A percentile compares a stretch with the other conserved stretches of the same genome.
These are phyloP conservation scores for Eutrema yunnanense DNA, from an alignment of 345 rosid genomes.

Conservation along the genomic window DNA sequence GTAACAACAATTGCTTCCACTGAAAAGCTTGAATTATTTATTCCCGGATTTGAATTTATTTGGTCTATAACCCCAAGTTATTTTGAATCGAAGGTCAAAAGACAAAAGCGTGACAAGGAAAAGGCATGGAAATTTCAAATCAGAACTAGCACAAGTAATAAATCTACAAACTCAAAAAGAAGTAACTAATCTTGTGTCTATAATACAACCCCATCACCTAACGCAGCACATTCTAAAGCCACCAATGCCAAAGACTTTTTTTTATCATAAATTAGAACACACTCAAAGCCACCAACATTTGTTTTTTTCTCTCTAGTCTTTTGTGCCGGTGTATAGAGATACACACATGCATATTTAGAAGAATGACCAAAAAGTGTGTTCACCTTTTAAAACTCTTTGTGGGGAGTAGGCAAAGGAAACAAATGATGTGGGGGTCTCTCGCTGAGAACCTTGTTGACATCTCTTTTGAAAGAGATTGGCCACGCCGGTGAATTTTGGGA, in stretches of 20 bases:
- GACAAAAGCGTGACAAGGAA: background rate
- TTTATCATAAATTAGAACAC: background rate
- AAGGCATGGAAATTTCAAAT: background rate
- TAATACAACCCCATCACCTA: constrained; percentile 6
- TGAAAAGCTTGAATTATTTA: background rate
- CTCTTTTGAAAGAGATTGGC: background rate
- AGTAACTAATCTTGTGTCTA: background rate
- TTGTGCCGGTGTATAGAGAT: background rate
- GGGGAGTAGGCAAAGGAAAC: too few species aligned
- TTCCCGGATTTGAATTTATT: background rate
- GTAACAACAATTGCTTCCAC: background rate
- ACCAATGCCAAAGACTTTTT: background rate
- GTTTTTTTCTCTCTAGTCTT: background rate
- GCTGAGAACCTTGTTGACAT: background rate
- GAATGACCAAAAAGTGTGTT: too few species aligned
- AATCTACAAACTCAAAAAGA: background rate
- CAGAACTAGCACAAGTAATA: constrained; percentile 1
- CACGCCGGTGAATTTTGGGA: background rate
- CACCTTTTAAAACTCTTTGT: too few species aligned
- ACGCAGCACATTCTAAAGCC: background rate
- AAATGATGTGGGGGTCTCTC: background rate
- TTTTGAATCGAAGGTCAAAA: background rate
- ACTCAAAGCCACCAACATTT: constrained; percentile 3
- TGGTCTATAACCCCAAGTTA: background rate
- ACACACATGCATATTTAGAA: background rate